Evolutionary conservation across 257 asterid genomes (phyloP).

Genomic region (Nicotiana noctiflora): DNA sequence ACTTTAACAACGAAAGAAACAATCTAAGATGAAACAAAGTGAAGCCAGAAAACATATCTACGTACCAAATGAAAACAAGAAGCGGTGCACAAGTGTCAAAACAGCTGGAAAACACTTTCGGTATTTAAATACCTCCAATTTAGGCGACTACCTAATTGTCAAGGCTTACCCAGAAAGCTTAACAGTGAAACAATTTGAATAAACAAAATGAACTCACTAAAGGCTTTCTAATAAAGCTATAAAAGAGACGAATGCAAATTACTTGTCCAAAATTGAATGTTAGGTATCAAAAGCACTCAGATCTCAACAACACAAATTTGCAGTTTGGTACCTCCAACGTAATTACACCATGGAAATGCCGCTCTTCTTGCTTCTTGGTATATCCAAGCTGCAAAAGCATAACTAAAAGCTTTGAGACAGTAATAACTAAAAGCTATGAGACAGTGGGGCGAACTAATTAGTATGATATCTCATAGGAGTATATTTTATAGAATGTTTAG

Average conservation of each 20-base stretch:
- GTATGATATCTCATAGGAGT: neutral
- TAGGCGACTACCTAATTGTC: neutral
- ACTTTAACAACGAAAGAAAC: neutral
- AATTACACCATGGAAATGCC: slow-evolving; percentile 87
- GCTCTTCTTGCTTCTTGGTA: slow-evolving; percentile 94
- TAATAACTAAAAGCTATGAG: neutral
- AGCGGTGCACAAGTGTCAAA: neutral
- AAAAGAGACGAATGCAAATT: neutral
- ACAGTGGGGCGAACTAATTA: neutral
- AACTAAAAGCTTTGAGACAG: neutral
- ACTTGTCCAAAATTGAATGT: neutral
- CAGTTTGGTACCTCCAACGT: slow-evolving; percentile 67
- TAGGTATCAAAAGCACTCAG: neutral
- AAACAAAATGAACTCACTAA: neutral
- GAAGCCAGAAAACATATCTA: neutral
- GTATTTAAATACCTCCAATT: neutral
- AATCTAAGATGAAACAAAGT: neutral
- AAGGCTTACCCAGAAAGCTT: neutral
- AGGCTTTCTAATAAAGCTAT: neutral
- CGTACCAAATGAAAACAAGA: neutral
- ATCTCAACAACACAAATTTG: neutral
- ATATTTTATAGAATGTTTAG: neutral
- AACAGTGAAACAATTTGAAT: neutral
- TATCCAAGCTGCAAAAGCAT: slow-evolving; percentile 75
- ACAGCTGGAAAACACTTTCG: neutral